Percentiles rank a stretch among this genome's conserved stretches.
These are phyloP conservation scores for Spergularia bocconei DNA, from an alignment of 148 eudicot genomes.

Conservation along the genomic window DNA sequence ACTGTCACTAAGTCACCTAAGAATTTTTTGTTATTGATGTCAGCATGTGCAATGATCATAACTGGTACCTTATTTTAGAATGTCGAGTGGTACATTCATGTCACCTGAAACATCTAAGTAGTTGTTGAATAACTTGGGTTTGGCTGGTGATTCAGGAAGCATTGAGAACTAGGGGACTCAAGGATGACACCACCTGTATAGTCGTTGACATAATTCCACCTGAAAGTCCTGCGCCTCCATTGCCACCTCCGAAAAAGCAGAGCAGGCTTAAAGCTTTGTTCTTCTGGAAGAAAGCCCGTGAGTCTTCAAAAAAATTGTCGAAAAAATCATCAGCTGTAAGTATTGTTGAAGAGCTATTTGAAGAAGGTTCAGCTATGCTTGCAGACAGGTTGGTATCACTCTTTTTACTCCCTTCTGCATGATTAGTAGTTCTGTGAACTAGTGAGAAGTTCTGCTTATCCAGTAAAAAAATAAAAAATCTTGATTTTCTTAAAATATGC, in stretches of 20 bases:
- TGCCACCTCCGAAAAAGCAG: constrained; percentile 51
- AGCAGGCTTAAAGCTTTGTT: constrained; percentile 52
- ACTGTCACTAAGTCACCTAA: background rate
- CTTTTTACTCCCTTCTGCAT: background rate
- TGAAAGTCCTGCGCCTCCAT: constrained; percentile 40
- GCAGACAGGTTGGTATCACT: constrained; percentile 66
- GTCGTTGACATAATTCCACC: constrained; percentile 88
- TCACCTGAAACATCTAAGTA: background rate
- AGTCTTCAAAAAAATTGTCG: constrained; percentile 49
- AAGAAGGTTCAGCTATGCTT: constrained; percentile 94
- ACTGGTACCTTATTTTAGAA: too few species aligned
- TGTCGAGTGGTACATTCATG: background rate
- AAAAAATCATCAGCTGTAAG: constrained; percentile 68
- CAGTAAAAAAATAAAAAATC: background rate
- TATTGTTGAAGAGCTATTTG: constrained; percentile 87
- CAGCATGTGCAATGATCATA: too few species aligned
- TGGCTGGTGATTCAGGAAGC: constrained; percentile 55
- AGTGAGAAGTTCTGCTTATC: background rate
- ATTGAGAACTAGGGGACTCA: constrained; percentile 67
- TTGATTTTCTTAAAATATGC: background rate
- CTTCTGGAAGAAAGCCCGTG: constrained; percentile 51
- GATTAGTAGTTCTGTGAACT: constrained; percentile 7
- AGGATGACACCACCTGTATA: constrained; percentile 85
- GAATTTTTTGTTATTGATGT: too few species aligned
- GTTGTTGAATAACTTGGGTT: constrained; percentile 5